phyloP scores from a whole-genome alignment of 2,329 filamentous ascomycete genomes.

The Aspergillus aculeatus region DNA sequence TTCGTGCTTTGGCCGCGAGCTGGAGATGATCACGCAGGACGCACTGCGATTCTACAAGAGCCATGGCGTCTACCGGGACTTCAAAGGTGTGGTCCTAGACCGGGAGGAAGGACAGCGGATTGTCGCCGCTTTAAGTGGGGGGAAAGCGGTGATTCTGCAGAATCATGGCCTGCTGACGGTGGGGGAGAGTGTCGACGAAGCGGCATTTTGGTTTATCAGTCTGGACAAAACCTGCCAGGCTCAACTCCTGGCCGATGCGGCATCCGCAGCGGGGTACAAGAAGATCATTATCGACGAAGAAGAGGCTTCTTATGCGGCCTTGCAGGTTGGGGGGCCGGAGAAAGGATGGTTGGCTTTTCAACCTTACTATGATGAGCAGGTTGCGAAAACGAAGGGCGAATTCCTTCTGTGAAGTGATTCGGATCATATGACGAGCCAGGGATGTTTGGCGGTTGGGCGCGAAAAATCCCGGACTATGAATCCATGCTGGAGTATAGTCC shows the following conservation, averaged over 20 bases:
- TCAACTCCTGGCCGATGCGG: slow-evolving; percentile 67
- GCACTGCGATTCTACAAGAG: slow-evolving; percentile 63
- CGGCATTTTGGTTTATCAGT: slow-evolving; percentile 66
- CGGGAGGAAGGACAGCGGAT: slow-evolving; percentile 64
- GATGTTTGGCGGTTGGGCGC: neutral
- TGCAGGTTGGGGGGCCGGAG: slow-evolving; percentile 10
- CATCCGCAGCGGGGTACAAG: slow-evolving; percentile 51
- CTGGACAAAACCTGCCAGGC: slow-evolving; percentile 68
- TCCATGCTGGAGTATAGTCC: neutral
- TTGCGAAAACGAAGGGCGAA: neutral
- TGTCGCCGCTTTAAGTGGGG: slow-evolving; percentile 61
- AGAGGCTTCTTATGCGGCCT: slow-evolving; percentile 37
- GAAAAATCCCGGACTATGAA: neutral
- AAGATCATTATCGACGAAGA: slow-evolving; percentile 58
- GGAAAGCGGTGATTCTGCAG: slow-evolving; percentile 62
- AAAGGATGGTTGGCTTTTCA: slow-evolving; percentile 15
- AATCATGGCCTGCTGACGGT: slow-evolving; percentile 74
- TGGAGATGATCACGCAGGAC: slow-evolving; percentile 47
- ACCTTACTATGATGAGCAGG: slow-evolving; percentile 14
- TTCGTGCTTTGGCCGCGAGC: slow-evolving; percentile 42
- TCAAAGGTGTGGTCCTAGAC: slow-evolving; percentile 48
- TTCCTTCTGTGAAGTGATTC: neutral
- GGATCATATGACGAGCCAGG: neutral
- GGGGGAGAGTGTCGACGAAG: slow-evolving; percentile 70
- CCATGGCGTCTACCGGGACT: slow-evolving; percentile 16